Evolutionary conservation across 768 basidiomycete genomes (phyloP), one percentile per base, ranked within the genome.

Genomic region (Tricholoma bakamatsutake): DNA sequence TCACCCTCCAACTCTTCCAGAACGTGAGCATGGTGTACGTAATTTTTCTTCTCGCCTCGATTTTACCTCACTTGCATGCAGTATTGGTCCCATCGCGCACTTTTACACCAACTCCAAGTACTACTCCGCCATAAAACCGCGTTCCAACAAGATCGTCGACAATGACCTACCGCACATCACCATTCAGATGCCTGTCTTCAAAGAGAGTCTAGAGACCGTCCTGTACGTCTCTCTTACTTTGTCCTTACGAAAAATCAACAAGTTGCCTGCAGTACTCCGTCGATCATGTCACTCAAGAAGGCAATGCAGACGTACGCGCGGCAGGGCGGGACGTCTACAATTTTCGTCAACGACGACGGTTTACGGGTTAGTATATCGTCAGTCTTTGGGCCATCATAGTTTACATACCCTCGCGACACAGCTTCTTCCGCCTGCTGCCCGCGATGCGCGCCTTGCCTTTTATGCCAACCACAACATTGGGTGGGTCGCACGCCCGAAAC

Each of bases 281-380:
- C 85, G 5, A 84, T 93, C 50, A 77, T 82, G 52, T 84, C 83
- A 0, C 65, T 92, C 59, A 91, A 91, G 66, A 83, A 82, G 67
- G 90, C 90, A 0, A 90, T 91, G 83, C 87, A 89, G 70, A 90
- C 88, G 1, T 90, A 92, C 66, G 89, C 90, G 1, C 77, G 90
- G 1, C 91, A 93, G 65, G 90, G 91, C 54, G 90, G 90, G 0
- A 84, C 85, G 1, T 86, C 83, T 27, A 75, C 80, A 8, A 88
- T 93, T 61, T 81, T 92, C 52, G 74, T 93, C 46, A 85, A 86
- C 61, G 91, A 94, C 59, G 90, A 93, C 65, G 91, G 90, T 11
- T 67, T 93, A 48, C 62, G 78, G 18, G 68, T 73, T 0, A n/a
- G 60, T 18, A 35, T 39, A 6, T 15, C 15, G 1, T 27, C 12